Percentiles rank a stretch among this genome's conserved stretches.
These are phyloP conservation scores for Fusarium marasasianum DNA, from an alignment of 2,329 filamentous ascomycete species.

Conservation along the genomic window DNA sequence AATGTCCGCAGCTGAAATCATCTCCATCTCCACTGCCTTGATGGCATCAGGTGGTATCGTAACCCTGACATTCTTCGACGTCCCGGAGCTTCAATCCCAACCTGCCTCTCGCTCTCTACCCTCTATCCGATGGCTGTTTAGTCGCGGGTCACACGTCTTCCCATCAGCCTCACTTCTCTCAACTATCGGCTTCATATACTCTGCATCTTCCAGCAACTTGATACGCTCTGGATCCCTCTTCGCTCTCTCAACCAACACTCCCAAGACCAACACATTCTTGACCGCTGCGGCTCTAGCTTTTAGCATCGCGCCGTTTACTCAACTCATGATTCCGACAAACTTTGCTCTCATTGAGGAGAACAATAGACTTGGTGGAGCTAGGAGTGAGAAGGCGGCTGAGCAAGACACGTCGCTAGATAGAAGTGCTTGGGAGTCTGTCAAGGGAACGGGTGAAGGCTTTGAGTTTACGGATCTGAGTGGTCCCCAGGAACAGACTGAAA, in stretches of 20 bases:
- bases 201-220: not conserved
- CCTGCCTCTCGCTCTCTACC: not conserved
- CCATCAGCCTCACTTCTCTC: not conserved
- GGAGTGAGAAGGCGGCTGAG: not conserved
- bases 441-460: not conserved
- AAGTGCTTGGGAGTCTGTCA: not conserved
- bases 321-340: slow-evolving; percentile 5
- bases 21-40: not conserved
- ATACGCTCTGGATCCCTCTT: accelerated
- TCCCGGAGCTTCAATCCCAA: slow-evolving; percentile 11
- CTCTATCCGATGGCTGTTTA: not conserved
- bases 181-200: not conserved
- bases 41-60: slow-evolving; percentile 5
- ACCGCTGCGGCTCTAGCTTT: not conserved
- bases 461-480: not conserved
- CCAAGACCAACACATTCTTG: not conserved
- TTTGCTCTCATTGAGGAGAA: not conserved
- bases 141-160: not conserved
- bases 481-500: not conserved
- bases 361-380: not conserved
- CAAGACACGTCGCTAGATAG: accelerated
- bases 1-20: not conserved
- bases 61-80: slow-evolving; percentile 3
- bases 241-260: not conserved
- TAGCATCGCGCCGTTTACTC: slow-evolving; percentile 1